phyloP scores from a whole-genome alignment of 257 asterid species.

The Verbena officinalis region DNA sequence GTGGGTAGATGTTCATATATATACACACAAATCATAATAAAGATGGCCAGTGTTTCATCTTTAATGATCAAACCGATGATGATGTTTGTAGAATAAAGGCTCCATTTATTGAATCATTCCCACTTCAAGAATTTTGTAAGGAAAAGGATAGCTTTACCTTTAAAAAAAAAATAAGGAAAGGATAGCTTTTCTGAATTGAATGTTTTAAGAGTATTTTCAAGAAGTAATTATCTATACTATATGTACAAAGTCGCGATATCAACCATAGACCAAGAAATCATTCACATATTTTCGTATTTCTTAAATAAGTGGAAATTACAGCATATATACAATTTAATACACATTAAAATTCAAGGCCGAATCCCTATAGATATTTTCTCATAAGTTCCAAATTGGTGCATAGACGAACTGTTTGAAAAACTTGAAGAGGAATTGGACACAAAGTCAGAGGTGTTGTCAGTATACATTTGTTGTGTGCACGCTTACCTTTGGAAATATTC shows the following conservation, averaged over 20 bases:
- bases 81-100: conserved; percentile 29
- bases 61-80: conserved; percentile 32
- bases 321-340: too few relatives aligned
- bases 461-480: conserved; percentile 30
- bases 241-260: too few relatives aligned
- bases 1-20: conserved; percentile 12
- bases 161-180: too few relatives aligned
- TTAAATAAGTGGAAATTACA: too few relatives aligned
- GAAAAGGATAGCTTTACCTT: too few relatives aligned
- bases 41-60: conserved; percentile 11
- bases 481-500: conserved; percentile 31
- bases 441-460: conserved; percentile 32
- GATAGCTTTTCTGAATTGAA: background rate
- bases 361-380: too few relatives aligned
- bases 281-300: too few relatives aligned
- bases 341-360: too few relatives aligned
- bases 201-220: background rate
- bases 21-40: background rate
- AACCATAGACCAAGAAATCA: too few relatives aligned
- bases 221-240: too few relatives aligned
- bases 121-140: background rate
- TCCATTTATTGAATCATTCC: background rate
- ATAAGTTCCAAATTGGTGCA: background rate
- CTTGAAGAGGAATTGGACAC: background rate
- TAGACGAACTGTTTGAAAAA: background rate